These are phyloP conservation scores for Phytophthora europaea DNA, from an alignment of 352 stramenopile genomes.

Conservation along the genomic window DNA sequence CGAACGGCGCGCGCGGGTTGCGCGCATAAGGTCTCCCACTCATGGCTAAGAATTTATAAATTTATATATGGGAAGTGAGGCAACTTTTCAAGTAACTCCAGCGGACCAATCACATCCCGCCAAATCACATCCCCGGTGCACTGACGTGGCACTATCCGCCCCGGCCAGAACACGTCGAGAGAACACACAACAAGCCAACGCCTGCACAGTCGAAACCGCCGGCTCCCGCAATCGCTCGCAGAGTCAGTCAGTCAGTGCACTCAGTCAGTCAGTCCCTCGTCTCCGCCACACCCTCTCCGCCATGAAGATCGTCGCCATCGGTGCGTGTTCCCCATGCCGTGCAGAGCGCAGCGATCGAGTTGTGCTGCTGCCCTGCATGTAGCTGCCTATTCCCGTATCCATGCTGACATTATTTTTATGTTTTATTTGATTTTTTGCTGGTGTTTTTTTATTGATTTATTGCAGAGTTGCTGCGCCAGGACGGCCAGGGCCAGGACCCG, in stretches of 20 bases:
- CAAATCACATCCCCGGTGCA: conserved; percentile 22
- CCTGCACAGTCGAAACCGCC: conserved; percentile 40
- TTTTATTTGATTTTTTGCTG: neutral
- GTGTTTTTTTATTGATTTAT: conserved; percentile 3
- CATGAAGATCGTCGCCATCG: conserved; percentile 91
- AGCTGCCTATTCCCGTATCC: neutral
- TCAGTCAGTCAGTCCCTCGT: neutral
- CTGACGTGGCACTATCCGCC: conserved; percentile 13
- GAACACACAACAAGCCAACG: conserved; percentile 25
- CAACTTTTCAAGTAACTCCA: conserved; percentile 21
- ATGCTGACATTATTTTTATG: neutral
- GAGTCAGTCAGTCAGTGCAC: conserved; percentile 5
- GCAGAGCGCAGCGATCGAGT: neutral
- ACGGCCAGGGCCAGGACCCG: conserved; percentile 67
- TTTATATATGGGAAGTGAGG: neutral
- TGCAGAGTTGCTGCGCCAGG: conserved; percentile 76
- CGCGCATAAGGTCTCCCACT: conserved; percentile 80
- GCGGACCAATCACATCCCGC: conserved; percentile 27
- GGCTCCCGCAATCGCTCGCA: conserved; percentile 24
- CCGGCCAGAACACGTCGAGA: conserved; percentile 33
- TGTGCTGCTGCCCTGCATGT: neutral
- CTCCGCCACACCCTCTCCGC: neutral
- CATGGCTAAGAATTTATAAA: conserved; percentile 42
- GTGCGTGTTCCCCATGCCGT: conserved; percentile 41
- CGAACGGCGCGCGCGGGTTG: conserved; percentile 54